Percentiles rank a stretch among this genome's conserved stretches.
Evolutionary conservation across 495 filamentous ascomycete species (phyloP).

Genomic region (Sordaria brevicollis): DNA sequence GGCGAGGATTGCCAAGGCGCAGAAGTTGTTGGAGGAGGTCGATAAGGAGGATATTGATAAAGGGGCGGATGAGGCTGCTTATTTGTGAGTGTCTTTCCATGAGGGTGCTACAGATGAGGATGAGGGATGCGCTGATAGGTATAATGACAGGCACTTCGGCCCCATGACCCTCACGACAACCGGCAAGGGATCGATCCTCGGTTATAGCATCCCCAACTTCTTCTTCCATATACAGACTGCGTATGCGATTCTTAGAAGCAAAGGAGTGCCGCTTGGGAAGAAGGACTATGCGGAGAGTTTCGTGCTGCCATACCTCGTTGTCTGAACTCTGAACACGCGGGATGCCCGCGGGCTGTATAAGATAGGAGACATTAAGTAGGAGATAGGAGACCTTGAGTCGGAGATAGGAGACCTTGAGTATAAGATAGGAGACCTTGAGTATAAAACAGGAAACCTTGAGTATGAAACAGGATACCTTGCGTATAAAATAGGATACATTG

Average conservation of each 20-base stretch:
- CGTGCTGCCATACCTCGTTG: background rate
- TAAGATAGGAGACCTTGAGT: too few relatives aligned
- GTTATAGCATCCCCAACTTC: constrained; percentile 43
- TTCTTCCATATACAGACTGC: constrained; percentile 47
- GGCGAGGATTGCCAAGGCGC: constrained; percentile 9
- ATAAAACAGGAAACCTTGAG: too few relatives aligned
- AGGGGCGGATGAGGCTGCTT: constrained; percentile 20
- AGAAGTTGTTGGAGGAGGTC: constrained; percentile 18
- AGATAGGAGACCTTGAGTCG: too few relatives aligned
- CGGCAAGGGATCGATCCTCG: constrained; percentile 17
- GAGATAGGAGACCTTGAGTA: too few relatives aligned
- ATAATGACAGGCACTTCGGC: constrained; percentile 1
- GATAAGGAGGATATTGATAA: constrained; percentile 26
- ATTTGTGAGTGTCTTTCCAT: constrained; percentile 11
- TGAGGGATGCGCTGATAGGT: background rate
- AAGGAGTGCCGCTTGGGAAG: constrained; percentile 50
- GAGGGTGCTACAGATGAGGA: too few relatives aligned
- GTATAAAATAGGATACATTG: too few relatives aligned
- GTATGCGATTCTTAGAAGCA: constrained; percentile 42
- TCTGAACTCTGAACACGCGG: too few relatives aligned
- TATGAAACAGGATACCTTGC: too few relatives aligned
- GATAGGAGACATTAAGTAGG: too few relatives aligned
- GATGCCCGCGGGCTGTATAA: too few relatives aligned
- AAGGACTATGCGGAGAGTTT: constrained; percentile 34
- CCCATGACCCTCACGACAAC: background rate